phyloP scores from a whole-genome alignment of 768 basidiomycete genomes.

The Pholiota microspora region DNA sequence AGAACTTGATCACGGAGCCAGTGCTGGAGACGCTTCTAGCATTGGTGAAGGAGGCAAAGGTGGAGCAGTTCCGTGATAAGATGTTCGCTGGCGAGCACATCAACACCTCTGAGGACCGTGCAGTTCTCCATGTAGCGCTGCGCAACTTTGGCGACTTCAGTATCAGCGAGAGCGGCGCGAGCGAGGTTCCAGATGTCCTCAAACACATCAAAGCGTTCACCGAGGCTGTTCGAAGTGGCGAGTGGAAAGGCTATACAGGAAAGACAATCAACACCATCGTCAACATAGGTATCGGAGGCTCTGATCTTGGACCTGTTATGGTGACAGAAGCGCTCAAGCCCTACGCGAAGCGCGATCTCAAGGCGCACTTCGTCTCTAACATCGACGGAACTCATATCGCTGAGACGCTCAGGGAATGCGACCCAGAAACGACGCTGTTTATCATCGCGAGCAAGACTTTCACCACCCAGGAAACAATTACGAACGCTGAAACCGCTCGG shows the following conservation, averaged over 20 bases:
- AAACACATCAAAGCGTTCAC: constrained; percentile 91
- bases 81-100: constrained; percentile 98
- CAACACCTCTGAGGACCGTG: constrained; percentile 97
- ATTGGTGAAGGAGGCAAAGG: constrained; percentile 81
- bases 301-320: constrained; percentile 98
- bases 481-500: constrained; percentile 92
- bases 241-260: constrained; percentile 97
- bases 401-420: constrained; percentile 76
- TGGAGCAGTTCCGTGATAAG: constrained; percentile 82
- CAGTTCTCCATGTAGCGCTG: constrained; percentile 93
- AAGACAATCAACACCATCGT: constrained; percentile 93
- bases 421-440: constrained; percentile 93
- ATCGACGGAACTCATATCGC: constrained; percentile 98
- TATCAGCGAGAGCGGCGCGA: constrained; percentile 77
- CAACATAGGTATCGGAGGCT: constrained; percentile 99
- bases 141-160: constrained; percentile 75
- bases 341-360: constrained; percentile 88
- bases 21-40: constrained; percentile 75
- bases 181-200: constrained; percentile 81
- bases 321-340: constrained; percentile 95
- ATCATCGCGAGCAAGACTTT: constrained; percentile 99
- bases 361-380: constrained; percentile 90
- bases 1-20: constrained; percentile 89
- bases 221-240: constrained; percentile 78
- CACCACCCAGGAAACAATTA: constrained; percentile 99